Evolutionary conservation across 2,329 filamentous ascomycete species (phyloP), one percentile per base, ranked within the genome.

Genomic region (Ophiosphaerella narmari): DNA sequence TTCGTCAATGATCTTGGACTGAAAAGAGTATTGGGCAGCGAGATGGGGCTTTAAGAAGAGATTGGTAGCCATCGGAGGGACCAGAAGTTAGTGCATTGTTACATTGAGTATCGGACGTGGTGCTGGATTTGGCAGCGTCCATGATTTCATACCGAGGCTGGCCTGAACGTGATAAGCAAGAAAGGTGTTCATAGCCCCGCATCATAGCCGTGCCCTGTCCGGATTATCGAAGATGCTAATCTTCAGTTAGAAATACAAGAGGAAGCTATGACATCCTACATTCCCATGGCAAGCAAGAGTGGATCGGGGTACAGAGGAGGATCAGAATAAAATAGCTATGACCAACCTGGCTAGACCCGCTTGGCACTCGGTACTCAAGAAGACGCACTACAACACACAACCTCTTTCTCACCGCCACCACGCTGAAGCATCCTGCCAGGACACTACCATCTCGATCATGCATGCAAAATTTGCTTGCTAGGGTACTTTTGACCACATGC

Each of bases 81-180:
- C 34, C 26, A 42, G 59, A 53, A 50, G n/a, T 52, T 39, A 43
- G 41, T 48, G 32, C 48, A 36, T 45, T 39, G 41, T 50, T 52
- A 52, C 40, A 40, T 52, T 51, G 39, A 34, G 43, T 39, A 46
- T 54, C 62, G 62, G 60, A 55, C 55, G 46, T 58, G 52, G 49
- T 44, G 48, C 60, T 62, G 46, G 49, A 58, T 65, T 60, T 49
- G 59, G 62, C 48, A 48, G 39, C 31, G 51, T 50, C 54, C 44
- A 50, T 62, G 50, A 48, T 37, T 42, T 50, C 48, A 52, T 59
- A 60, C 51, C 57, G 45, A 37, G 38, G 52, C 46, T 46, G 43
- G 41, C 40, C 47, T 39, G 26, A 39, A 43, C 45, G 31, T 39
- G 39, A 26, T 40, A 45, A 32, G 13, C 39, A 33, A 41, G 32